These are phyloP conservation scores for Phytophthora boehmeriae DNA, from an alignment of 352 stramenopile species.

Conservation along the genomic window DNA sequence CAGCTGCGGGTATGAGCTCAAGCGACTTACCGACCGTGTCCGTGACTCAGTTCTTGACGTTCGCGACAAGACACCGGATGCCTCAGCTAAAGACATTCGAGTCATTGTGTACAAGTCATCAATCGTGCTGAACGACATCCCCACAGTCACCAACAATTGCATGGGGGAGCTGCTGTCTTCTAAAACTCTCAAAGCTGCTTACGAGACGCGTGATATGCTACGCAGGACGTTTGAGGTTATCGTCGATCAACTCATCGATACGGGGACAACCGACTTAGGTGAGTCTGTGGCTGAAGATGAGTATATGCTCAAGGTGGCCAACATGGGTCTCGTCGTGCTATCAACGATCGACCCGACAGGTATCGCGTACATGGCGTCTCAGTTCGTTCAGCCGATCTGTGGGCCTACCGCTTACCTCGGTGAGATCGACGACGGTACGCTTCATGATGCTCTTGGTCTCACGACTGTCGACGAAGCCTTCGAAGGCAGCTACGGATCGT, in stretches of 20 bases:
- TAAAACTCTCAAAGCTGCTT: constrained; percentile 11
- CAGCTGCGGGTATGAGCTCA: constrained; percentile 13
- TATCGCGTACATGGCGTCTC: constrained; percentile 31
- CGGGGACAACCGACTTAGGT: constrained; percentile 7
- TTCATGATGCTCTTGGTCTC: constrained; percentile 12
- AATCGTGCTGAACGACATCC: constrained; percentile 19
- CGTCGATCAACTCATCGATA: constrained; percentile 16
- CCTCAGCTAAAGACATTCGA: constrained; percentile 9
- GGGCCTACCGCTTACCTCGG: constrained; percentile 27
- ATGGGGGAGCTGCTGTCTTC: constrained; percentile 10
- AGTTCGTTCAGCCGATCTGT: constrained; percentile 42
- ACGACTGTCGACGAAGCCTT: constrained; percentile 24
- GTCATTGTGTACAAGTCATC: constrained; percentile 23
- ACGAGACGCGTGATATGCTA: constrained; percentile 18
- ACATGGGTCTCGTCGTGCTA: constrained; percentile 33
- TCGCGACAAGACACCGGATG: constrained; percentile 1
- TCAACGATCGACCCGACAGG: constrained; percentile 37
- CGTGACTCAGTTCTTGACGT: background rate
- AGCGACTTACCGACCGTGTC: constrained; percentile 17
- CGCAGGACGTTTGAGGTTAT: constrained; percentile 16
- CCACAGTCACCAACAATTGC: constrained; percentile 17
- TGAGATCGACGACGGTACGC: constrained; percentile 32
- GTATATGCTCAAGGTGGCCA: constrained; percentile 34
- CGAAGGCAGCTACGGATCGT: constrained; percentile 21
- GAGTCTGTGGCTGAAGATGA: constrained; percentile 22